Evolutionary conservation across 1,284 basidiomycete genomes (phyloP).

Genomic region (Leccinum fallax): DNA sequence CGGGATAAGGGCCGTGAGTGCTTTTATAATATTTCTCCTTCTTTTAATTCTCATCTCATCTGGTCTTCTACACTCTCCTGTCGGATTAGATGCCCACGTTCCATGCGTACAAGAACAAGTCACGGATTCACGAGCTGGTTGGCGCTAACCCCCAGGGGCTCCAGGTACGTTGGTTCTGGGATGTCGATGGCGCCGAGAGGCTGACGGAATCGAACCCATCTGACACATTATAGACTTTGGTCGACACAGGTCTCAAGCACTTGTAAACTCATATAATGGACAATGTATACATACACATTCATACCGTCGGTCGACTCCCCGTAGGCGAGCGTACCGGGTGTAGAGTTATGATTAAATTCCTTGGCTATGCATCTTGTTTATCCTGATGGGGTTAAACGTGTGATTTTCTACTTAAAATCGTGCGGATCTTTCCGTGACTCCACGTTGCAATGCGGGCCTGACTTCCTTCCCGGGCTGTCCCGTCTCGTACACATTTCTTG

Average conservation of each 20-base stretch:
- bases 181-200: background rate
- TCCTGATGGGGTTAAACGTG: background rate
- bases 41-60: background rate
- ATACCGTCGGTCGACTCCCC: background rate
- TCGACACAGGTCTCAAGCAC: background rate
- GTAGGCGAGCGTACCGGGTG: background rate
- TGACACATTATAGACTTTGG: background rate
- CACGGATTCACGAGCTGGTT: conserved; percentile 52
- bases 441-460: background rate
- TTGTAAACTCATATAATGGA: background rate
- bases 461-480: too few relatives aligned
- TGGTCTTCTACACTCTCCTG: background rate
- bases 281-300: background rate
- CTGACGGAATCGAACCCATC: background rate
- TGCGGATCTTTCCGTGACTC: background rate
- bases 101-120: conserved; percentile 56
- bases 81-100: conserved; percentile 71
- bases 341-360: background rate
- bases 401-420: background rate
- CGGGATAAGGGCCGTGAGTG: conserved; percentile 52
- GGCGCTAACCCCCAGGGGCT: conserved; percentile 52
- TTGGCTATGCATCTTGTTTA: background rate
- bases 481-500: background rate
- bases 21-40: background rate
- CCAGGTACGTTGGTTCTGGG: conserved; percentile 7